Percentiles rank a stretch among this genome's conserved stretches.
These are phyloP conservation scores for Alternaria burnsii DNA, from an alignment of 2,329 filamentous ascomycete genomes.

Conservation along the genomic window DNA sequence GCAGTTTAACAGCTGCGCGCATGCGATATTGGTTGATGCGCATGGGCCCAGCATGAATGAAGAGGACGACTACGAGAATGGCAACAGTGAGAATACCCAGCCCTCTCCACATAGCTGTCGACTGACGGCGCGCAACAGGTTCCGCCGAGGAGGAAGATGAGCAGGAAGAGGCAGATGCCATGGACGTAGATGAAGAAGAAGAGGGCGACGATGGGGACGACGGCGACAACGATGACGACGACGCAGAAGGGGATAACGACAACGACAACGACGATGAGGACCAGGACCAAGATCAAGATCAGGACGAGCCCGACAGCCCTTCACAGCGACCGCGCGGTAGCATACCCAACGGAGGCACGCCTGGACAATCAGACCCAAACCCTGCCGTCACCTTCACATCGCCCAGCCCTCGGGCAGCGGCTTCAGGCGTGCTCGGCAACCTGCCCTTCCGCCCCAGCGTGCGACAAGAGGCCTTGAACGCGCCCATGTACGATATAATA, in stretches of 20 bases:
- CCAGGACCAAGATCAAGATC: constrained; percentile 50
- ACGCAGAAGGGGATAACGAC: constrained; percentile 52
- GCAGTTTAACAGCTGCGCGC: not conserved
- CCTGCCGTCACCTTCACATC: constrained; percentile 60
- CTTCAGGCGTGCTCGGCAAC: constrained; percentile 38
- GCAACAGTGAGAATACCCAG: constrained; percentile 39
- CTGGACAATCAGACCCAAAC: constrained; percentile 49
- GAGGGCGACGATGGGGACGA: constrained; percentile 57
- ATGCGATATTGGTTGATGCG: not conserved
- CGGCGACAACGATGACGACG: constrained; percentile 53
- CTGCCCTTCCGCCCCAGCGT: constrained; percentile 67
- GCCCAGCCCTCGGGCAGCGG: constrained; percentile 53
- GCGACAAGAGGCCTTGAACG: constrained; percentile 80
- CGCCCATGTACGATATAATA: constrained; percentile 89
- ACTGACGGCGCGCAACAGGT: constrained; percentile 27
- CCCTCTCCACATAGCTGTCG: not conserved
- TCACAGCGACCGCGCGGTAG: constrained; percentile 44
- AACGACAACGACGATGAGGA: constrained; percentile 51
- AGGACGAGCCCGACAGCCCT: constrained; percentile 58
- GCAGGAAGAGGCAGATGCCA: constrained; percentile 51
- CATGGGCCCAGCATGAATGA: constrained; percentile 49
- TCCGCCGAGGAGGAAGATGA: constrained; percentile 41
- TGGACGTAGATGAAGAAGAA: constrained; percentile 38
- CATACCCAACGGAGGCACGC: constrained; percentile 40
- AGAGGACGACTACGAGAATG: constrained; percentile 58